Base-by-base conservation (phyloP, 2,329 filamentous ascomycete genomes). In the Scleromitrula shiraiana region DNA sequence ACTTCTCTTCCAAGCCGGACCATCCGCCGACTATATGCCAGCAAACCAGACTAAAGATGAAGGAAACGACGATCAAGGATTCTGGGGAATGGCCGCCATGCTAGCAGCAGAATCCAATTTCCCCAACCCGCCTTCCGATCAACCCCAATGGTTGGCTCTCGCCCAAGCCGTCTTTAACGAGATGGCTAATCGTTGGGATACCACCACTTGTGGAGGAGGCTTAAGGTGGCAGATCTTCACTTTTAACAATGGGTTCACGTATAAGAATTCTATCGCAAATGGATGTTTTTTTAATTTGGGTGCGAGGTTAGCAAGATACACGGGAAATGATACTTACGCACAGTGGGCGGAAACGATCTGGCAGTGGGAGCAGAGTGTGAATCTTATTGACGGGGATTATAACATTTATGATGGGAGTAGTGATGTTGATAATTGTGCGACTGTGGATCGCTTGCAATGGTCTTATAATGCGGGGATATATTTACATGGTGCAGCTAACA, bases 151-250 rank as follows among this genome's bases (percentile, higher is more conserved):
- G 78, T 71, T 87, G 4, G 78, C 81, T 4, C 74, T 93, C 7
- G 85, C 83, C 2, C 81, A 88, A 63, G 85, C 82, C 39, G 84
- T 88, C 26, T 93, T 91, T 70, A 87, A 93, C 64, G 82, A 80
- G 4, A 85, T 90, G 60, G 79, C 78, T 2, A 70, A 71, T 17
- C 76, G 85, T 36, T 93, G 85, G 86, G 85, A 90, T 53, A 70
- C 65, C 0, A 65, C 71, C 0, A 69, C 77, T 46, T 94, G 88
- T 57, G 72, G 71, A 14, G 88, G 87, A 29, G 88, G 88, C 5
- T 65, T 93, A 38, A 76, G 85, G 51, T 91, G 86, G 86, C 88
- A 95, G 67, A 89, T 94, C 41, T 91, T 85, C 62, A 72, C 77
- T 1, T 88, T 85, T 71, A 91, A 94, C 62, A 79, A 75, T 27